phyloP scores from a whole-genome alignment of 2,329 filamentous ascomycete genomes.

The Talaromyces sp. region DNA sequence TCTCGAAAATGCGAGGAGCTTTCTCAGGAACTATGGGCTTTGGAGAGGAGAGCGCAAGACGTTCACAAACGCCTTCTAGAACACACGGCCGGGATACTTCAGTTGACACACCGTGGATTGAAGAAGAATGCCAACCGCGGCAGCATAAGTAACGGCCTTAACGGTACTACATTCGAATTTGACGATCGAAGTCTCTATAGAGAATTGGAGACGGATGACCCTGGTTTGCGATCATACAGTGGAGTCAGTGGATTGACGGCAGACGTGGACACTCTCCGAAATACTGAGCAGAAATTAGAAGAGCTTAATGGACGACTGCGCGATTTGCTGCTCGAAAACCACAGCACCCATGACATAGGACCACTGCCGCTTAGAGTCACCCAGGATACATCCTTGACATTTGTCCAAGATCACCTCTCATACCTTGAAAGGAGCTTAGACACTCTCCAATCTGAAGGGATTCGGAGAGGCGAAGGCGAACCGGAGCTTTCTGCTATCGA shows the following conservation, averaged over 20 bases:
- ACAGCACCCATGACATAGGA: slow-evolving; percentile 34
- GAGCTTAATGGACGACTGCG: slow-evolving; percentile 64
- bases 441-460: slow-evolving; percentile 49
- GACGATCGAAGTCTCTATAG: slow-evolving; percentile 74
- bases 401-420: slow-evolving; percentile 58
- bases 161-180: slow-evolving; percentile 63
- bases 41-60: slow-evolving; percentile 73
- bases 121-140: slow-evolving; percentile 53
- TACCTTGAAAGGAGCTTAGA: slow-evolving; percentile 67
- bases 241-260: slow-evolving; percentile 20
- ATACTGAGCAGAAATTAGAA: slow-evolving; percentile 65
- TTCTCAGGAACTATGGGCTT: slow-evolving; percentile 70
- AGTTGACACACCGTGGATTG: slow-evolving; percentile 79
- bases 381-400: slow-evolving; percentile 27
- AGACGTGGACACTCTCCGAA: slow-evolving; percentile 51
- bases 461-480: slow-evolving; percentile 20
- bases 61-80: slow-evolving; percentile 74
- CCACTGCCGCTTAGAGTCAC: slow-evolving; percentile 34
- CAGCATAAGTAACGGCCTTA: slow-evolving; percentile 21
- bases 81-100: slow-evolving; percentile 88
- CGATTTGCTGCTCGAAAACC: slow-evolving; percentile 57
- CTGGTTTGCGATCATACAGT: slow-evolving; percentile 25
- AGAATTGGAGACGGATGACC: slow-evolving; percentile 63
- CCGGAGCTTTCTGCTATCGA: slow-evolving; percentile 31
- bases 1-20: slow-evolving; percentile 83